Evolutionary conservation across 2,329 filamentous ascomycete genomes (phyloP), one percentile per base, ranked within the genome.

Genomic region (Neofusicoccum cordaticola): DNA sequence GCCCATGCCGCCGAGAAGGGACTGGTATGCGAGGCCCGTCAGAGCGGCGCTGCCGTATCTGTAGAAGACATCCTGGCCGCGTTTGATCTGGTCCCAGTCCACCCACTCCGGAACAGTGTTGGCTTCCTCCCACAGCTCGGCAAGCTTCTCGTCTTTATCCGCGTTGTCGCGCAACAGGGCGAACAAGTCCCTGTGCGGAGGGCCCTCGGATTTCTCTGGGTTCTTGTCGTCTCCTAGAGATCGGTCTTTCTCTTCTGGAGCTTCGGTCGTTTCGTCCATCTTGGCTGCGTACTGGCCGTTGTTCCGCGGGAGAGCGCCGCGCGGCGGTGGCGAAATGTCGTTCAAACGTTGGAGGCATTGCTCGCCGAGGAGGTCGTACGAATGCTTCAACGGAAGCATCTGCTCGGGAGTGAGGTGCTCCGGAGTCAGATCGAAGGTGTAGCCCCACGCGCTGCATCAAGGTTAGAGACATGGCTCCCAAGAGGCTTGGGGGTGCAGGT

Each of bases 51-150:
- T 87, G 17, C 86, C 89, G 74, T 93, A 93, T 41, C 90, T 85
- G 74, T 91, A 93, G 71, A 93, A 92, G 0, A 92, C 85, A 69
- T 90, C 85, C 73, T 94, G 90, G 0, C 90, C 91, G 70, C 90
- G 82, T 66, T 83, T 81, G 64, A 94, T 88, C 72, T 92, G 89
- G 1, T 84, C 84, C 90, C 90, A 93, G 72, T 93, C 86, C 2
- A 93, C 90, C 90, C 90, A 93, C 0, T 84, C 80, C 0, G 90
- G 91, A 3, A 92, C 77, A 0, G 83, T 87, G 65, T 86, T 88
- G 64, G 90, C 81, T 71, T 92, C 82, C 0, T 77, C 73, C 90
- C 90, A 93, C 8, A 94, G 78, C 62, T 83, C 69, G 7, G 74
- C 70, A 22, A 88, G 77, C 44, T 85, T 83, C 27, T 83, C 78